Conservation (phyloP, 768 basidiomycete species). For the Kwoniella dendrophila region DNA sequence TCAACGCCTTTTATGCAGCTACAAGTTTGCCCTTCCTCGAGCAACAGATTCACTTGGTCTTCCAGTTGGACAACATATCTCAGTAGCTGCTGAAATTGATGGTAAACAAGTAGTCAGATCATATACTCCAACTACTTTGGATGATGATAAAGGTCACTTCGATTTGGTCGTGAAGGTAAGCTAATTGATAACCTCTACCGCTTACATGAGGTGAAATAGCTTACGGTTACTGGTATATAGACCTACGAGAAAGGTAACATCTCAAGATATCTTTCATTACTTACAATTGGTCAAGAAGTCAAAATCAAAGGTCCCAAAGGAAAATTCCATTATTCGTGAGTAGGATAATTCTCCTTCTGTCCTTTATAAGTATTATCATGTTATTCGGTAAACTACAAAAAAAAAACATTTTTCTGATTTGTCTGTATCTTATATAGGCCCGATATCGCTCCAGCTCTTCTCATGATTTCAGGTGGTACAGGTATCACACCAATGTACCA, state of each 20-base stretch:
- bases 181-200: neutral
- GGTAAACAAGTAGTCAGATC: slow-evolving; percentile 87
- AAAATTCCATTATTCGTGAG: slow-evolving; percentile 74
- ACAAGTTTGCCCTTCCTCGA: slow-evolving; percentile 83
- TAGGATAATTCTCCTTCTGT: too few relatives aligned
- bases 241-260: slow-evolving; percentile 98
- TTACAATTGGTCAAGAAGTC: slow-evolving; percentile 84
- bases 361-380: neutral
- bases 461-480: slow-evolving; percentile 98
- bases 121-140: slow-evolving; percentile 93
- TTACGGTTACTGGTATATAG: slow-evolving; percentile 57
- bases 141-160: slow-evolving; percentile 90
- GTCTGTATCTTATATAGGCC: slow-evolving; percentile 53
- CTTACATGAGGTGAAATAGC: neutral
- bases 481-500: slow-evolving; percentile 99
- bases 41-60: slow-evolving; percentile 80
- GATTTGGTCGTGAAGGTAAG: slow-evolving; percentile 93
- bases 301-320: slow-evolving; percentile 96
- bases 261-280: slow-evolving; percentile 75
- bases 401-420: too few relatives aligned
- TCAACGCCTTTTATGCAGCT: slow-evolving; percentile 60
- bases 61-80: slow-evolving; percentile 95
- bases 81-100: slow-evolving; percentile 82
- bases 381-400: too few relatives aligned
- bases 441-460: slow-evolving; percentile 71